Evolutionary conservation across 768 basidiomycete genomes (phyloP), one percentile per base, ranked within the genome.

Genomic region (Boletus rubroflammeus): DNA sequence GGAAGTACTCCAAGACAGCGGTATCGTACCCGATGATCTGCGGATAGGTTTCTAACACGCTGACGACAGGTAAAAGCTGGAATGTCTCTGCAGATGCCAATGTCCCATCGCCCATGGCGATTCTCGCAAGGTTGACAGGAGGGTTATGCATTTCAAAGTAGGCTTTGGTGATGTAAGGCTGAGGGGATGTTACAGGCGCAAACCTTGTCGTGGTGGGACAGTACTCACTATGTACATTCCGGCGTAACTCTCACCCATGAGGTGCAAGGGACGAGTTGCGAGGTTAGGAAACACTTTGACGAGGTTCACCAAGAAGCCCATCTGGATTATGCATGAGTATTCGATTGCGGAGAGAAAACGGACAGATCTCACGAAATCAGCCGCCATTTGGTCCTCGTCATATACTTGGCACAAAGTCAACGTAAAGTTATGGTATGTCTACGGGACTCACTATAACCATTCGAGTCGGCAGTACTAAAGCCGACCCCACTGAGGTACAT

Each of bases 81-180:
- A 79, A 85, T 9, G 78, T 77, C 46, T 75, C 74, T 31, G 60
- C 73, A n/a, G 79, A 74, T 3, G 78, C 75, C 17, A 88, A 75
- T 10, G 84, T 71, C 11, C 82, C 85, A 67, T 90, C 83, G 15
- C 88, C 88, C 43, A 91, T 87, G 13, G 78, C 83, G 49, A 90
- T 80, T 65, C 83, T 85, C 0, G 80, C 73, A 29, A 90, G 75
- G 10, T 80, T 82, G 29, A 90, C 84, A 0, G 88, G 88, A 13
- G 87, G 86, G 32, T 80, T 78, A 0, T 74, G 55, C 71, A 81
- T 76, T 42, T 74, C 75, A 60, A 90, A 86, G 65, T 87, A 85
- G 13, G 85, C 74, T 68, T 88, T 87, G 58, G 83, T 72, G 62
- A 90, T 90, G 64, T 90, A 89, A 10, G 88, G 87, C 85, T 89